Conservation (phyloP, 2,329 filamentous ascomycete genomes). For the Clonostachys chloroleuca region DNA sequence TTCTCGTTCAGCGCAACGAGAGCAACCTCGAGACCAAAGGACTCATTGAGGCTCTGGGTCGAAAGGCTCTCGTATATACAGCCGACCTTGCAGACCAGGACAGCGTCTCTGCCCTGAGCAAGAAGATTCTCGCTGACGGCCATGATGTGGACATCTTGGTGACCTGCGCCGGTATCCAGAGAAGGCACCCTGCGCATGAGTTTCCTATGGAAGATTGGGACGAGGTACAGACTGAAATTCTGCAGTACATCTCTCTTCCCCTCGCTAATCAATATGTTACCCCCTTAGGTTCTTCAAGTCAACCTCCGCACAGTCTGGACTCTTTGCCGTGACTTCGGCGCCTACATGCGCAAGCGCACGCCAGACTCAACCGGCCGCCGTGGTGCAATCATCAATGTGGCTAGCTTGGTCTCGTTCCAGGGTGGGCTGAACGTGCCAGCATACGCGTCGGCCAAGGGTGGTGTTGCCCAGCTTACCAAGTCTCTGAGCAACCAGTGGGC, state of each 20-base stretch:
- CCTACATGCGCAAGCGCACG: conserved; percentile 61
- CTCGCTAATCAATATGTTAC: not conserved
- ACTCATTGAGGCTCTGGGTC: conserved; percentile 7
- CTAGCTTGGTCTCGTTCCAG: conserved; percentile 72
- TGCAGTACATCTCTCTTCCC: not conserved
- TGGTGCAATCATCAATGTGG: conserved; percentile 73
- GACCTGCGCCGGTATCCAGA: conserved; percentile 65
- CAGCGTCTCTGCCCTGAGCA: conserved; percentile 7
- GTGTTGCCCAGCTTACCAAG: conserved; percentile 74
- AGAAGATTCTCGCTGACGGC: conserved; percentile 9
- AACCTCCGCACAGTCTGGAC: conserved; percentile 75
- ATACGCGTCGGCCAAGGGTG: conserved; percentile 76
- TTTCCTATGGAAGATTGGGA: conserved; percentile 64
- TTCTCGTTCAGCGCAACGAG: conserved; percentile 11
- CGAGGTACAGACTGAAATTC: conserved; percentile 29
- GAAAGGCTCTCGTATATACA: conserved; percentile 9
- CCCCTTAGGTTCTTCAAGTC: conserved; percentile 64
- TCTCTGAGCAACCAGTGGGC: conserved; percentile 77
- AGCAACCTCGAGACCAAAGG: conserved; percentile 10
- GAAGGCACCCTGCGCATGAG: conserved; percentile 55
- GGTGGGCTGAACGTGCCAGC: conserved; percentile 78
- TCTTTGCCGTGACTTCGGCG: conserved; percentile 65
- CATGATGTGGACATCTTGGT: conserved; percentile 51
- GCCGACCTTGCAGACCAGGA: conserved; percentile 11
- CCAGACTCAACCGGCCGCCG: conserved; percentile 38